Evolutionary conservation across 495 filamentous ascomycete genomes (phyloP), one percentile per base, ranked within the genome.

Genomic region (Articulospora tetracladia): DNA sequence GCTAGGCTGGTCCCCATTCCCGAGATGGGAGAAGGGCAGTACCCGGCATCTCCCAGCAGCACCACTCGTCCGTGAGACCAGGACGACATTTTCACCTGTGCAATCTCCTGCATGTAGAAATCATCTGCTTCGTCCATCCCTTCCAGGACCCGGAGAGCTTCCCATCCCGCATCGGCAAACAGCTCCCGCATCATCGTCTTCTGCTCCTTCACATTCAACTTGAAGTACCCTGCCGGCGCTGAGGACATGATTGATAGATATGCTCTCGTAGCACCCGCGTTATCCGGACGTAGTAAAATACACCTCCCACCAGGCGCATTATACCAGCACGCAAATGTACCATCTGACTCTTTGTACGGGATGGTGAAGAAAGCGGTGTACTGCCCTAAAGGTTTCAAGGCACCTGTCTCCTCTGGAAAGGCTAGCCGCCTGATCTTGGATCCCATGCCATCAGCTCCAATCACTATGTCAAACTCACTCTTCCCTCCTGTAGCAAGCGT

Each of bases 361-460:
- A 64, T 59, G 11, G 69, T 59, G 13, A 59, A 61, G 56, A 70
- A 68, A 61, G 59, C 63, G 34, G 58, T 62, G 46, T 59, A 63
- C 24, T 64, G 64, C n/a, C 64, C 61, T 47, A 62, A 60, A 34
- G 66, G 58, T 20, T 59, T 61, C 15, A 69, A 28, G 22, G 60
- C 41, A 2, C 58, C 58, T 49, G 24, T 62, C 17, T 60, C 62
- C 1, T 52, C 36, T 22, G 63, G 66, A 12, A 76, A 60, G 48
- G 76, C 73, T 46, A 72, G 60, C 65, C 6, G 11, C 25, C 80
- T 67, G 8, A 72, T 76, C 8, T 62, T 66, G 0, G 80, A 83
- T 13, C 71, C 60, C 7, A 72, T 59, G 12, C 81, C 81, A 67
- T 84, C 80, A 0, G 76, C 77, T 4, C 66, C 79, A 48, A 84